Percentiles rank a stretch among this genome's conserved stretches.
These are phyloP conservation scores for Tetrahymena thermophila DNA, from an alignment of 73 alveolate species.

Conservation along the genomic window DNA sequence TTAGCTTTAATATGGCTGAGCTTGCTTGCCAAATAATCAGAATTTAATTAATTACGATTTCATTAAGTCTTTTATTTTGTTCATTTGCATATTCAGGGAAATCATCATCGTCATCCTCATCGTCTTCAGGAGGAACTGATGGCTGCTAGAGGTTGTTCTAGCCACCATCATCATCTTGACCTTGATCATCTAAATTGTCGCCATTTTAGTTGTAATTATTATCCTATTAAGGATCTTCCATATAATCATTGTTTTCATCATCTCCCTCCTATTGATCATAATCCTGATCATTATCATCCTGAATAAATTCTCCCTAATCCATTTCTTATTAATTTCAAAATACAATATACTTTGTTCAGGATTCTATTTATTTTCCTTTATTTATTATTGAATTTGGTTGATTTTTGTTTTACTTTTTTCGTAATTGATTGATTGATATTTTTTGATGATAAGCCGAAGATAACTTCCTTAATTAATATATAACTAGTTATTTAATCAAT, in stretches of 20 bases:
- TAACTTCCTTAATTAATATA: not conserved
- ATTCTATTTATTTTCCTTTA: not conserved
- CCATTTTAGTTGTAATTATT: not conserved
- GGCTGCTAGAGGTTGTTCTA: not conserved
- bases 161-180: not conserved
- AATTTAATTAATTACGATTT: slow-evolving; percentile 35
- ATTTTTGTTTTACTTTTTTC: not conserved
- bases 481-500: not conserved
- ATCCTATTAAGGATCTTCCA: not conserved
- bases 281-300: not conserved
- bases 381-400: not conserved
- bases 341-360: not conserved
- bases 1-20: no score
- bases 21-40: not conserved
- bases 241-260: not conserved
- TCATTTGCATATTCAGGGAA: slow-evolving; percentile 94
- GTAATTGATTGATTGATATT: not conserved
- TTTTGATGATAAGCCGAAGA: not conserved
- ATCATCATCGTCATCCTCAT: slow-evolving; percentile 71
- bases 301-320: not conserved
- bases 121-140: slow-evolving; percentile 10
- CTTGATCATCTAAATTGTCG: not conserved
- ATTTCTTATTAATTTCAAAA: not conserved
- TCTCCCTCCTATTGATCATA: not conserved
- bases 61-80: slow-evolving; percentile 78